Percentiles rank a stretch among this genome's conserved stretches.
Conservation (phyloP, 2,329 filamentous ascomycete species). For the Scedosporium apiospermum region DNA sequence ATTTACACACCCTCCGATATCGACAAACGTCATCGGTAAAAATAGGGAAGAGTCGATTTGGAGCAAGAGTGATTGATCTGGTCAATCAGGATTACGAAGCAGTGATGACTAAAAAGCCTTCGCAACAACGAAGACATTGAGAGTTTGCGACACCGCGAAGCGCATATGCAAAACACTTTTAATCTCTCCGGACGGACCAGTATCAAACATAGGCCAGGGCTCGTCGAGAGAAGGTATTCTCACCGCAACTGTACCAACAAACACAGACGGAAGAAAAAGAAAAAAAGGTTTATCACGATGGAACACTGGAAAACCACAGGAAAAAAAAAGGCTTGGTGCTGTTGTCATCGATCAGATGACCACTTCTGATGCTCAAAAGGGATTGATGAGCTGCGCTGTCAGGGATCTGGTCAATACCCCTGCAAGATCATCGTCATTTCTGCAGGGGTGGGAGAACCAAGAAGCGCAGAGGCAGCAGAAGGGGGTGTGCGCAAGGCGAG, state of each 20-base stretch:
- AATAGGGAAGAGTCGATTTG: too few relatives aligned
- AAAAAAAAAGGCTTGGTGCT: not conserved
- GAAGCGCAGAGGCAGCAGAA: not conserved
- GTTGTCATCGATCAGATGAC: conserved; percentile 5
- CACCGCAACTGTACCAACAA: not conserved
- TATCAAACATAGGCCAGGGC: too few relatives aligned
- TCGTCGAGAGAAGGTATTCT: not conserved
- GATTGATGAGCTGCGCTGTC: not conserved
- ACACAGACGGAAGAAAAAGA: not conserved
- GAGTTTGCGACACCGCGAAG: too few relatives aligned
- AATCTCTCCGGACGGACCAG: too few relatives aligned
- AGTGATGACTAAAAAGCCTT: too few relatives aligned
- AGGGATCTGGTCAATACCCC: not conserved
- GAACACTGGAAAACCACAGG: too few relatives aligned
- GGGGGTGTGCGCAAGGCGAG: not conserved
- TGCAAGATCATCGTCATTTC: conserved; percentile 2
- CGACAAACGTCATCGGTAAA: too few relatives aligned
- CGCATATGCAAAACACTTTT: too few relatives aligned
- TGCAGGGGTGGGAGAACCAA: not conserved
- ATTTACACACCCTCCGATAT: too few relatives aligned
- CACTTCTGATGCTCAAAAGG: conserved; percentile 1
- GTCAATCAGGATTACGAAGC: too few relatives aligned
- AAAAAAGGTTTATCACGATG: not conserved
- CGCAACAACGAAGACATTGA: too few relatives aligned
- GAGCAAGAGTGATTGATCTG: too few relatives aligned